Conservation (phyloP, 768 basidiomycete genomes). For the Pleurotus tuoliensis region DNA sequence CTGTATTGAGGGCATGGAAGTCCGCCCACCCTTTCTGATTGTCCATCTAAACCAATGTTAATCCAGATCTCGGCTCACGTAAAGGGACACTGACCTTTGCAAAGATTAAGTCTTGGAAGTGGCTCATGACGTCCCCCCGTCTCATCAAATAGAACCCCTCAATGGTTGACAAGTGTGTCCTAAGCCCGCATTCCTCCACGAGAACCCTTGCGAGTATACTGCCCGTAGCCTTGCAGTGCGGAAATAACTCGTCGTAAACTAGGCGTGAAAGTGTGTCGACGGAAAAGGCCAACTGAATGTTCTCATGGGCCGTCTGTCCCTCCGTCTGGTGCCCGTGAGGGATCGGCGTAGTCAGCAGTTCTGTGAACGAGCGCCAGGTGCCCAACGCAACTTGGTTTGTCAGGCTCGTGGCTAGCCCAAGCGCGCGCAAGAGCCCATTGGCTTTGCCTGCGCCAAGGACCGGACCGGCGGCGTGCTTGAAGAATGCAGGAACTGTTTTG, state of each 20-base stretch:
- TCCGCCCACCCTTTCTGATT: conserved; percentile 68
- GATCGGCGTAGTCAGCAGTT: conserved; percentile 27
- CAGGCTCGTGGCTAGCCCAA: conserved; percentile 34
- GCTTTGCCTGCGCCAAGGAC: conserved; percentile 73
- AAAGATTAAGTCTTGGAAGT: conserved; percentile 72
- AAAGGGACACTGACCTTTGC: conserved; percentile 46
- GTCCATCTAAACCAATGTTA: conserved; percentile 57
- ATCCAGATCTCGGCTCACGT: background rate
- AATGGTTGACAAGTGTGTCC: conserved; percentile 57
- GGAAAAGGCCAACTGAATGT: conserved; percentile 44
- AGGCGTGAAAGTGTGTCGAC: conserved; percentile 57
- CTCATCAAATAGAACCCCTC: conserved; percentile 75
- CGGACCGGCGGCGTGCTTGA: conserved; percentile 54
- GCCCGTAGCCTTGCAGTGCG: conserved; percentile 51
- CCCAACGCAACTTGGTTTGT: conserved; percentile 17
- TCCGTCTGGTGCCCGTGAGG: background rate
- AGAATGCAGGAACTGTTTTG: conserved; percentile 52
- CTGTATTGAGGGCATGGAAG: conserved; percentile 80
- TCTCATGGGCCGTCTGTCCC: background rate
- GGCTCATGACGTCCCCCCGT: conserved; percentile 71
- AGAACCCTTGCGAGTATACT: conserved; percentile 52
- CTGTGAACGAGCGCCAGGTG: conserved; percentile 40
- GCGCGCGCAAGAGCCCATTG: conserved; percentile 65
- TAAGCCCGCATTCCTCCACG: conserved; percentile 62
- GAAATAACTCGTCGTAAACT: conserved; percentile 61